Conservation (phyloP, 192 early-diverging fungal species). For the Thoreauomyces humboldtii region DNA sequence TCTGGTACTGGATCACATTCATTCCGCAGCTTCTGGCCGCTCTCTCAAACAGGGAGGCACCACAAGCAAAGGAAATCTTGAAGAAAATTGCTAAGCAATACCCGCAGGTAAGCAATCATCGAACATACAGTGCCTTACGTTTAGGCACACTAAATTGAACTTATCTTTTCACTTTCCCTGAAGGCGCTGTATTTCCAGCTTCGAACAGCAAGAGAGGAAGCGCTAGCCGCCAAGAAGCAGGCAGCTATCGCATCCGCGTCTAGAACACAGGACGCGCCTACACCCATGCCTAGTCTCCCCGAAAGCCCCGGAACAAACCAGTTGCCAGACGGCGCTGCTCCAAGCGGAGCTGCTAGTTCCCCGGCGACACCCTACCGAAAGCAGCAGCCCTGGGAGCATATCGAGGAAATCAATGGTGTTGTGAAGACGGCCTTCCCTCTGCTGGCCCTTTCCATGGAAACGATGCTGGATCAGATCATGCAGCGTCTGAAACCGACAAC, state of each 20-base stretch:
- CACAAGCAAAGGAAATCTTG: slow-evolving; percentile 73
- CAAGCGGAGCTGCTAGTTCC: neutral
- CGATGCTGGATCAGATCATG: slow-evolving; percentile 97
- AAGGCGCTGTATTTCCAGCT: slow-evolving; percentile 94
- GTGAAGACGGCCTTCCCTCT: slow-evolving; percentile 94
- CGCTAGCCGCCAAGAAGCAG: slow-evolving; percentile 60
- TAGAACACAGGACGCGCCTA: neutral
- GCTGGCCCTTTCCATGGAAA: slow-evolving; percentile 93
- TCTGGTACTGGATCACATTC: slow-evolving; percentile 99
- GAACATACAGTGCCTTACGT: no score
- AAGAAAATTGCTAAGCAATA: slow-evolving; percentile 92
- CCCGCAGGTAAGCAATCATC: slow-evolving; percentile 77
- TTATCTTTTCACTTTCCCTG: slow-evolving; percentile 20
- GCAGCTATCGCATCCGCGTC: slow-evolving; percentile 5
- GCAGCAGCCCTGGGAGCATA: slow-evolving; percentile 69
- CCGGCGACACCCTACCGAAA: neutral
- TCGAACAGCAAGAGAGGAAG: slow-evolving; percentile 89
- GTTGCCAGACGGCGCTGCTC: no score
- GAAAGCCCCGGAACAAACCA: neutral
- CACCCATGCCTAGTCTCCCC: neutral
- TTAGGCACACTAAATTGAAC: slow-evolving; percentile 6
- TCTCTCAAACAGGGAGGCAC: slow-evolving; percentile 75
- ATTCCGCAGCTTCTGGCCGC: slow-evolving; percentile 90
- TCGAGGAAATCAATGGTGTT: slow-evolving; percentile 93
- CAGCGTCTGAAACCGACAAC: slow-evolving; percentile 87